Evolutionary conservation across 2,329 filamentous ascomycete species (phyloP).

Genomic region (Colletotrichum spaethianum): DNA sequence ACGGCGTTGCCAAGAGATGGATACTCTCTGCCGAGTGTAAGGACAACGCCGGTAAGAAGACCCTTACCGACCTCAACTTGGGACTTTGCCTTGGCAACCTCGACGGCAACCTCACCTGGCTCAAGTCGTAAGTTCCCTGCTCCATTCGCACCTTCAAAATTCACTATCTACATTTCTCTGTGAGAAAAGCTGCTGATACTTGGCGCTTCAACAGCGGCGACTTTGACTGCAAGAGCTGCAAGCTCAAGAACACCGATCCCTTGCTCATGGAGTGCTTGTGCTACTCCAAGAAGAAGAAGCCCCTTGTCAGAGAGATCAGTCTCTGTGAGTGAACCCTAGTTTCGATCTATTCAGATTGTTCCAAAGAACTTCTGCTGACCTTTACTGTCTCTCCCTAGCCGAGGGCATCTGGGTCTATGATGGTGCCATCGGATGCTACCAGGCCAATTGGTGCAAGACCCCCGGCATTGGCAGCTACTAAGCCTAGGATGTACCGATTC

Average conservation of each 20-base stretch:
- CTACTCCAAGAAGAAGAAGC: neutral
- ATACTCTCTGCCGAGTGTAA: conserved; percentile 7
- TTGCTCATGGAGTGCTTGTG: conserved; percentile 18
- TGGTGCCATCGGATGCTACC: conserved; percentile 18
- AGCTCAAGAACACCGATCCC: neutral
- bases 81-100: conserved; percentile 3
- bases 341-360: neutral
- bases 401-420: conserved; percentile 27
- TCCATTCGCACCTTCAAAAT: neutral
- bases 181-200: neutral
- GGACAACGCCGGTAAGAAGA: conserved; percentile 8
- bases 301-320: neutral
- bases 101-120: neutral
- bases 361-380: neutral
- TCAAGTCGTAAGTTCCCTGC: neutral
- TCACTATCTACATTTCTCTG: neutral
- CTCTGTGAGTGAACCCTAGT: conserved; percentile 11
- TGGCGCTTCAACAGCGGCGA: neutral
- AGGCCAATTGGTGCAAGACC: neutral
- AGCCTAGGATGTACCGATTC: neutral
- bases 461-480: neutral
- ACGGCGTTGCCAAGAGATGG: neutral
- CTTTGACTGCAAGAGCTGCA: neutral
- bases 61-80: conserved; percentile 7
- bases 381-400: neutral